These are phyloP conservation scores for Adansonia gregorii DNA, from an alignment of 441 rosid species.

Conservation along the genomic window DNA sequence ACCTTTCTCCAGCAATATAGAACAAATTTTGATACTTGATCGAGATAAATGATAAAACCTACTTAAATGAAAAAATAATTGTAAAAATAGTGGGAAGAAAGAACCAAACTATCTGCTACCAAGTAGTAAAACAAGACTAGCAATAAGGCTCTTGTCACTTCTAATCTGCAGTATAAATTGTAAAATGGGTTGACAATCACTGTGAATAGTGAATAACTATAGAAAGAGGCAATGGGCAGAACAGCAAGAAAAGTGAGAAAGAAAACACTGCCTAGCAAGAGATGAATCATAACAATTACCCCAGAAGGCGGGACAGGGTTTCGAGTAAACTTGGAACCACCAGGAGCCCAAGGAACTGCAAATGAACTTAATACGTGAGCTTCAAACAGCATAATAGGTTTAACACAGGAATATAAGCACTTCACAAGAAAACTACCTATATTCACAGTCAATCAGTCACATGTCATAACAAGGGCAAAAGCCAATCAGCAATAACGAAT, in stretches of 20 bases:
- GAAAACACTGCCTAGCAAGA: background rate
- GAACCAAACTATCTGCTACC: background rate
- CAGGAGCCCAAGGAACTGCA: slow-evolving; percentile 99
- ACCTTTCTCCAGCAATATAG: background rate
- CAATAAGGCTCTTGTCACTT: background rate
- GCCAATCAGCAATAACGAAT: background rate
- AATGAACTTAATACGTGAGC: slow-evolving; percentile 30
- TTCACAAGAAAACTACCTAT: background rate
- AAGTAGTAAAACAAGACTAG: background rate
- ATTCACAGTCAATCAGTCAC: background rate
- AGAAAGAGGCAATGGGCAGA: background rate
- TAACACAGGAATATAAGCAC: slow-evolving; percentile 3
- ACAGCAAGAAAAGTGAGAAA: background rate
- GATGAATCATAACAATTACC: slow-evolving; percentile 46
- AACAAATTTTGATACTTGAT: background rate
- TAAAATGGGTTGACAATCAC: slow-evolving; percentile 2
- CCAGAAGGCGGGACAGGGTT: slow-evolving; percentile 89
- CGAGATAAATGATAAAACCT: background rate
- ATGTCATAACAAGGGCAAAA: slow-evolving; percentile 1
- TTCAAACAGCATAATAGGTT: background rate
- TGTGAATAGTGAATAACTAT: background rate
- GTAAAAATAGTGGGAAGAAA: background rate
- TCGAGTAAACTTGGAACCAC: slow-evolving; percentile 87
- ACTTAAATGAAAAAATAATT: background rate
- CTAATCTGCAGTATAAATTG: slow-evolving; percentile 4